These are phyloP conservation scores for Acrocalymma vagum DNA, from an alignment of 2,329 filamentous ascomycete species.

Conservation along the genomic window DNA sequence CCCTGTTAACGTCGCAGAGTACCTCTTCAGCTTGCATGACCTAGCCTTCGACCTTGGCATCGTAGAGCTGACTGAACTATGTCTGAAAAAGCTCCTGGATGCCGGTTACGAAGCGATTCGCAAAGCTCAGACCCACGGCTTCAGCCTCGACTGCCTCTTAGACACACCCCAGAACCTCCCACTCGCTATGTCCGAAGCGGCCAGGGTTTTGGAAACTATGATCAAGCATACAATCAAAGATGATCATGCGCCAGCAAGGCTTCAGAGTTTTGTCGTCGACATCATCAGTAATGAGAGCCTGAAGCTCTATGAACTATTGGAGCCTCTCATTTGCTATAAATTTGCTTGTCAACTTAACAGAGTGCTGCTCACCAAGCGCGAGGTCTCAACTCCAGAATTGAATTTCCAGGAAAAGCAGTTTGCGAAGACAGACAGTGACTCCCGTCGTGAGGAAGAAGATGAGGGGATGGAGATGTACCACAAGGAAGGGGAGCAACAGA, in stretches of 20 bases:
- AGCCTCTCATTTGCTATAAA: background rate
- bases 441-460: too few relatives aligned
- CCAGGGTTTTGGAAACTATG: constrained; percentile 14
- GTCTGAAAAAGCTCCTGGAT: constrained; percentile 16
- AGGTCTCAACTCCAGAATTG: background rate
- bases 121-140: constrained; percentile 5
- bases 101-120: constrained; percentile 11
- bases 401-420: too few relatives aligned
- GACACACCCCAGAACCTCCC: background rate
- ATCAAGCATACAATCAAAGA: constrained; percentile 28
- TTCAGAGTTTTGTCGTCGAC: constrained; percentile 21
- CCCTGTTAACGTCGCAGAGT: constrained; percentile 8
- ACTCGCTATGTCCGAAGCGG: background rate
- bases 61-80: constrained; percentile 16
- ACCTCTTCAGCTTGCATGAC: constrained; percentile 20
- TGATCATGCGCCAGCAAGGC: constrained; percentile 11
- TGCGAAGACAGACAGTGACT: too few relatives aligned
- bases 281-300: constrained; percentile 18
- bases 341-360: constrained; percentile 12
- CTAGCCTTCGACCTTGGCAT: constrained; percentile 25
- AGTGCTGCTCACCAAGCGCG: constrained; percentile 14
- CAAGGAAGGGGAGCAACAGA: too few relatives aligned
- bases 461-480: too few relatives aligned
- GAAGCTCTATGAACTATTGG: constrained; percentile 15
- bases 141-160: constrained; percentile 13